Conservation (phyloP, 2,329 filamentous ascomycete species). For the Diaporthe sp. region DNA sequence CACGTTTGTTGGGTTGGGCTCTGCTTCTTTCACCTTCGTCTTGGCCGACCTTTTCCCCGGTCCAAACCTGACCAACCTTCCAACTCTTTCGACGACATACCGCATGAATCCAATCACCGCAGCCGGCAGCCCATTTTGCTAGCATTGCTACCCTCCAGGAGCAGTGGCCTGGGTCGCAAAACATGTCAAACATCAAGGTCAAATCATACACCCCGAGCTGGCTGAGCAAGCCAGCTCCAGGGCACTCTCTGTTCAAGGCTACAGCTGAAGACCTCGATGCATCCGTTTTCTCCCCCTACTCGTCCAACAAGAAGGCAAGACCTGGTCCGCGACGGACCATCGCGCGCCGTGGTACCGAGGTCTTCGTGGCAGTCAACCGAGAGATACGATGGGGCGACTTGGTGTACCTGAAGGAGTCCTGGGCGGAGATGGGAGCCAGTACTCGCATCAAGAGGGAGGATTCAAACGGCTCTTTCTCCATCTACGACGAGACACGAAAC, state of each 20-base stretch:
- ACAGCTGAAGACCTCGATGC: constrained; percentile 52
- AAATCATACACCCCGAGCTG: constrained; percentile 88
- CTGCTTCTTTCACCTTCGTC: not conserved
- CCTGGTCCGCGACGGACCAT: constrained; percentile 75
- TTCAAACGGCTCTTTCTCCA: constrained; percentile 55
- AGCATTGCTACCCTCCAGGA: constrained; percentile 28
- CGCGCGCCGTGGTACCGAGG: constrained; percentile 84
- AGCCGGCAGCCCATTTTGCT: constrained; percentile 24
- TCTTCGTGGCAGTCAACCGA: constrained; percentile 90
- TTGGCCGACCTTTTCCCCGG: not conserved
- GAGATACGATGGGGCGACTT: constrained; percentile 95
- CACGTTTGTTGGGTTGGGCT: constrained; percentile 17
- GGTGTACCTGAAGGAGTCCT: constrained; percentile 79
- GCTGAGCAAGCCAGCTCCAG: constrained; percentile 84
- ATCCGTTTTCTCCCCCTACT: constrained; percentile 52
- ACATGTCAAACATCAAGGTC: constrained; percentile 81
- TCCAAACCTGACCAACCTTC: not conserved
- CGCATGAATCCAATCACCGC: constrained; percentile 24
- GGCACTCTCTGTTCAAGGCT: constrained; percentile 81
- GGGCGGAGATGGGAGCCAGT: constrained; percentile 56
- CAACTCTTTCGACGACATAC: not conserved
- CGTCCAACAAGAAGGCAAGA: constrained; percentile 58
- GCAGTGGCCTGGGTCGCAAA: constrained; percentile 44
- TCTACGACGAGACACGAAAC: constrained; percentile 46
- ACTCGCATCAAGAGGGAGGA: constrained; percentile 64